Percentiles rank a stretch among this genome's conserved stretches.
phyloP scores from a whole-genome alignment of 2,329 filamentous ascomycete species.

The Aspergillus caelatus region DNA sequence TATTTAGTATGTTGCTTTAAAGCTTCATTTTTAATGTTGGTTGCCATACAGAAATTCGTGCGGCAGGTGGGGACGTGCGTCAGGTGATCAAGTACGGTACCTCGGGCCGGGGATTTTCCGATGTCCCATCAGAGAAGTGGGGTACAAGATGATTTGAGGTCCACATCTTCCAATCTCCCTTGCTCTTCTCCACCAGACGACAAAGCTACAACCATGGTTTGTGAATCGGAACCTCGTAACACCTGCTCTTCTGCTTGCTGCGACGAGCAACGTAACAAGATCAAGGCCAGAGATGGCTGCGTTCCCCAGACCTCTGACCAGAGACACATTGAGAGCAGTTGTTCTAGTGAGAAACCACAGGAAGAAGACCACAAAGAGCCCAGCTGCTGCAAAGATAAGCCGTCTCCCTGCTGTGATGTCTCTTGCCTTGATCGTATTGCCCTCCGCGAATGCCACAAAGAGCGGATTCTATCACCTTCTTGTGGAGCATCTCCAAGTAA shows the following conservation, averaged over 20 bases:
- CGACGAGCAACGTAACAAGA: neutral
- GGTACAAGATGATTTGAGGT: no score
- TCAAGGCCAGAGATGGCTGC: neutral
- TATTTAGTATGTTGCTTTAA: no score
- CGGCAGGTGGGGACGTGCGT: no score
- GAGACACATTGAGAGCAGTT: neutral
- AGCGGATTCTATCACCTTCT: neutral
- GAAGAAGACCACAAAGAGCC: constrained; percentile 9
- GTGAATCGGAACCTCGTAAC: neutral
- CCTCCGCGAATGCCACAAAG: constrained; percentile 42
- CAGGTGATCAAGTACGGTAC: no score
- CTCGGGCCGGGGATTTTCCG: no score
- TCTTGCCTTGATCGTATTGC: constrained; percentile 51
- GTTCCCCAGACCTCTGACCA: neutral
- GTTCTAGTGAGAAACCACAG: neutral
- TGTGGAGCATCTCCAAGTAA: constrained; percentile 3
- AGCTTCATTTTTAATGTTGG: no score
- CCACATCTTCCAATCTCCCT: neutral
- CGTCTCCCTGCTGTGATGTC: constrained; percentile 46
- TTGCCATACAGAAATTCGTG: no score
- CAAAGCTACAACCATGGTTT: neutral
- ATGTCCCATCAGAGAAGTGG: no score
- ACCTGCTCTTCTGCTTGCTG: neutral
- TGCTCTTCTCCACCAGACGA: no score
- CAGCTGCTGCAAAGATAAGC: constrained; percentile 49